These are phyloP conservation scores for Postia placenta DNA, from an alignment of 768 basidiomycete species.

Conservation along the genomic window DNA sequence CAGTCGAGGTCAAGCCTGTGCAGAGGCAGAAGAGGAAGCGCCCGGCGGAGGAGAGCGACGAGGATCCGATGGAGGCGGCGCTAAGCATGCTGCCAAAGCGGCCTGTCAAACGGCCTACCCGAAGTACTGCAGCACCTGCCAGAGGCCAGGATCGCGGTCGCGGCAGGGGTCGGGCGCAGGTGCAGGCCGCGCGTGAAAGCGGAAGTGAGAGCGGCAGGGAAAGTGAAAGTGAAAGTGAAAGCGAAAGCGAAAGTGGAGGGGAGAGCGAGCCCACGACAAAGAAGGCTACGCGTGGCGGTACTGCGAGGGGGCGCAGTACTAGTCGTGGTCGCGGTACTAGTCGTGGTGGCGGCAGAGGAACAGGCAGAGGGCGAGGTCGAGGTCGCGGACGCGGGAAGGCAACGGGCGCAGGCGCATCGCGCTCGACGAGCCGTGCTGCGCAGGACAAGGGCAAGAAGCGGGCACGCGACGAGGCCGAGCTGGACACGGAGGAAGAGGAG, in stretches of 20 bases:
- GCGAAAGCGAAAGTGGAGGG: neutral
- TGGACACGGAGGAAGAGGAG: constrained; percentile 18
- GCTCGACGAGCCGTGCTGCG: constrained; percentile 6
- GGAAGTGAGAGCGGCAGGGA: constrained; percentile 3
- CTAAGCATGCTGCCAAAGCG: constrained; percentile 16
- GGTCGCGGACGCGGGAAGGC: constrained; percentile 7
- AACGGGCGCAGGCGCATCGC: constrained; percentile 2
- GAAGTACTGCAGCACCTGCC: neutral
- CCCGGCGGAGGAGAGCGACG: constrained; percentile 8
- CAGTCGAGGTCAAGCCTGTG: neutral
- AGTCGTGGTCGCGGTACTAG: neutral
- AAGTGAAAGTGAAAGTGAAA: constrained; percentile 1
- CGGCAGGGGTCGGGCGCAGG: neutral
- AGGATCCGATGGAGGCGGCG: constrained; percentile 12
- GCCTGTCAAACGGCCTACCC: constrained; percentile 9
- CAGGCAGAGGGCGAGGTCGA: constrained; percentile 5
- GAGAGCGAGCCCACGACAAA: neutral
- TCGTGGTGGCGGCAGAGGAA: constrained; percentile 2
- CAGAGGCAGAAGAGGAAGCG: constrained; percentile 11
- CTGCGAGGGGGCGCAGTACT: neutral
- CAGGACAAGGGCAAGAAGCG: constrained; percentile 13
- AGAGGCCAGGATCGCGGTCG: constrained; percentile 1
- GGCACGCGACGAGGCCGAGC: constrained; percentile 8
- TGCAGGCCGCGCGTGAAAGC: neutral
- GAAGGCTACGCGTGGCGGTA: neutral